Evolutionary conservation across 176 grass and related monocot genomes (phyloP).

Genomic region (Alloteropsis semialata): DNA sequence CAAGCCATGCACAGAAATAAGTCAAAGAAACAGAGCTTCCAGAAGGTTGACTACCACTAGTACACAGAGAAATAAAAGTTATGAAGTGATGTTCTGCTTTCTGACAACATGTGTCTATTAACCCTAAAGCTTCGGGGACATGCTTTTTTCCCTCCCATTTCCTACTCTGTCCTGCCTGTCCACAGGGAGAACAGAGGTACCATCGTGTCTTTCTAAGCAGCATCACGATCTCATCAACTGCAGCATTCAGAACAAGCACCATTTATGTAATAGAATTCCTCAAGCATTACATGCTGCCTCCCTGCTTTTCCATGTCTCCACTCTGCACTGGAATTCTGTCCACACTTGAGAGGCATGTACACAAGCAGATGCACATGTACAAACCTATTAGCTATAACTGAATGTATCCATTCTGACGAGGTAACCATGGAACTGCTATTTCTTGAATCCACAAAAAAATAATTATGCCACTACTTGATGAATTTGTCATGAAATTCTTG

Average conservation of each 20-base stretch:
- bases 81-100: conserved; percentile 15
- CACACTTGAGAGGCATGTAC: neutral
- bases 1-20: neutral
- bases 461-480: neutral
- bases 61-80: neutral
- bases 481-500: too few relatives aligned
- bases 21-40: conserved; percentile 8
- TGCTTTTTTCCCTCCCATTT: neutral
- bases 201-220: neutral
- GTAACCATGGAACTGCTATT: neutral
- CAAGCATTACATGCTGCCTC: neutral
- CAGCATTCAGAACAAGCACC: neutral
- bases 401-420: neutral
- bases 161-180: conserved; percentile 16
- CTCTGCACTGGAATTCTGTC: neutral
- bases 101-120: conserved; percentile 18
- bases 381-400: neutral
- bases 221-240: neutral
- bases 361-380: neutral
- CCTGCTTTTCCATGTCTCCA: neutral
- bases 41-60: neutral
- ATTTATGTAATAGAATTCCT: neutral
- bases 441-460: neutral
- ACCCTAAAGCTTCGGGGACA: neutral
- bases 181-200: neutral